Conservation (phyloP, 768 basidiomycete species). For the Suillus discolor region DNA sequence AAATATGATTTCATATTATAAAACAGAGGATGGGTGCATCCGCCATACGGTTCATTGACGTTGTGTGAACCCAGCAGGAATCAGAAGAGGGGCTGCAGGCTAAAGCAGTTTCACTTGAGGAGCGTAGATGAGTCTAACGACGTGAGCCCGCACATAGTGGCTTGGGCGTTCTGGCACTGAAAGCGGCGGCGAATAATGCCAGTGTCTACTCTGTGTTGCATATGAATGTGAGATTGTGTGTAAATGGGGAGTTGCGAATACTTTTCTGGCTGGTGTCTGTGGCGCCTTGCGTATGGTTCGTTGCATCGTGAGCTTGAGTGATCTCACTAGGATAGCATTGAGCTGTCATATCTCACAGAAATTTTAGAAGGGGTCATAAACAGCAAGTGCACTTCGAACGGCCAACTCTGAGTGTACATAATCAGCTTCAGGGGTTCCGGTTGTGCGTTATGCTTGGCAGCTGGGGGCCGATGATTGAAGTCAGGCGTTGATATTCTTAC, state of each 20-base stretch:
- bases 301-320: not conserved
- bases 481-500: not conserved
- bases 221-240: no score
- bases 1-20: no score
- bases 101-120: not conserved
- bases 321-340: not conserved
- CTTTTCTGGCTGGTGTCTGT: not conserved
- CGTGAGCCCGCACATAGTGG: no score
- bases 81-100: no score
- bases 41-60: no score
- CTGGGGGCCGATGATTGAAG: not conserved
- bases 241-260: not conserved
- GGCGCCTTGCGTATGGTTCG: not conserved
- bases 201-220: not conserved
- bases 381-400: not conserved
- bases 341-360: not conserved
- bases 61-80: not conserved
- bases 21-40: not conserved
- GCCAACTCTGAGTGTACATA: not conserved
- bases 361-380: no score
- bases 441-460: no score
- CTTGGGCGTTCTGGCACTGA: no score
- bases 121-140: no score
- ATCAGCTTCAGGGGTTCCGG: not conserved
- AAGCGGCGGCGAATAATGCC: not conserved